These are phyloP conservation scores for Rhizoclosmatium globosum DNA, from an alignment of 192 early-diverging fungal genomes.

Conservation along the genomic window DNA sequence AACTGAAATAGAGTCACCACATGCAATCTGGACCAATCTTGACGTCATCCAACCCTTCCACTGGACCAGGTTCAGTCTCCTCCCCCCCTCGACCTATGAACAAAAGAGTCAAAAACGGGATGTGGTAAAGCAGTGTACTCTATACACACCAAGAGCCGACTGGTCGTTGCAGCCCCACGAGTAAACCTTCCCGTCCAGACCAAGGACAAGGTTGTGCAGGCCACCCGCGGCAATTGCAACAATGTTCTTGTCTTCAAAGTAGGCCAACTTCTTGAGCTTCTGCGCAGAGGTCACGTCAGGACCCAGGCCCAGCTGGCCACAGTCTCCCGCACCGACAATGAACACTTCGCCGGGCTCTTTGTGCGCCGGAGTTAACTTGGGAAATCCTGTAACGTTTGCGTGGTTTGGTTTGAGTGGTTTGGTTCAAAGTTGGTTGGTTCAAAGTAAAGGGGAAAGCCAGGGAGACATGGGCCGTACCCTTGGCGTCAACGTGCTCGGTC, in stretches of 20 bases:
- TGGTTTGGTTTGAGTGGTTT: not conserved
- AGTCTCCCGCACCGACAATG: constrained; percentile 89
- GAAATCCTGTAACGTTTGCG: not conserved
- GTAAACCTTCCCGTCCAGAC: constrained; percentile 80
- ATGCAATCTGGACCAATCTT: constrained; percentile 78
- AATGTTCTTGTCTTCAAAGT: constrained; percentile 75
- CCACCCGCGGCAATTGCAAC: constrained; percentile 86
- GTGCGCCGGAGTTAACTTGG: not conserved
- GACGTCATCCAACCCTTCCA: constrained; percentile 77
- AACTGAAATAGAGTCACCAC: constrained; percentile 86
- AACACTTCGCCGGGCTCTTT: constrained; percentile 69
- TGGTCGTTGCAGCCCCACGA: constrained; percentile 98
- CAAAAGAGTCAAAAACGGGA: constrained; percentile 30
- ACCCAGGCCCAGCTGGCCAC: constrained; percentile 92
- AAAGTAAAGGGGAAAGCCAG: not conserved
- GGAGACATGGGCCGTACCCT: not conserved
- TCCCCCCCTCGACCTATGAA: constrained; percentile 57
- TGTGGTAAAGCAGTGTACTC: not conserved
- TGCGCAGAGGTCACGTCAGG: constrained; percentile 64
- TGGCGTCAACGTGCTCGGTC: not conserved
- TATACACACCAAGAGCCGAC: constrained; percentile 72
- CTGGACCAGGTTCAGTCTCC: constrained; percentile 72
- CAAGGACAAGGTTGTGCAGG: constrained; percentile 85
- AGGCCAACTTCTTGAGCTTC: constrained; percentile 70
- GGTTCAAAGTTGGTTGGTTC: not conserved